A percentile compares a stretch with the other conserved stretches of the same genome.
Conservation (phyloP, 495 filamentous ascomycete species). For the Jackrogersella multiformis region DNA sequence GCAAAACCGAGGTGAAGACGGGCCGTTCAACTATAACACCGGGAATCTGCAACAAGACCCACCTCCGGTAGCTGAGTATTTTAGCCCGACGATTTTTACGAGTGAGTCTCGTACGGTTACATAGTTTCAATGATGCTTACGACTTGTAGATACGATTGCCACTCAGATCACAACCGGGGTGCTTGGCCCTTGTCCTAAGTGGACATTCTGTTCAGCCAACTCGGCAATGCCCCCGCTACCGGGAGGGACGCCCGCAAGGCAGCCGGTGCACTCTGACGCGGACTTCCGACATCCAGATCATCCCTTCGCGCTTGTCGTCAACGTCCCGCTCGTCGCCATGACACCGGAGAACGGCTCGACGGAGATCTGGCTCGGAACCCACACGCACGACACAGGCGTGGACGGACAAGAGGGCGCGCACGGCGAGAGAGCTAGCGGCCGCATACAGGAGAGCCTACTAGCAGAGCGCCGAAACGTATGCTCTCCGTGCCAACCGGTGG, state of each 20-base stretch:
- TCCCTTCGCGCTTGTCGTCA: constrained; percentile 65
- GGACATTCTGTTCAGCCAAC: constrained; percentile 64
- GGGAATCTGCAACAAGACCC: constrained; percentile 67
- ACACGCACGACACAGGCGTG: constrained; percentile 46
- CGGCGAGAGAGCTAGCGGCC: constrained; percentile 60
- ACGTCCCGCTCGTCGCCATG: constrained; percentile 63
- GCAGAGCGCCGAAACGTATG: constrained; percentile 50
- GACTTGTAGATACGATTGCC: constrained; percentile 55
- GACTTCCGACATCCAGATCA: constrained; percentile 63
- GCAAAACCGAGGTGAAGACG: constrained; percentile 53
- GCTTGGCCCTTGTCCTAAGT: constrained; percentile 58
- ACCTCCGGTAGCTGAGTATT: constrained; percentile 51
- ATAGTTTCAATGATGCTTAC: constrained; percentile 9
- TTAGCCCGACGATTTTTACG: constrained; percentile 54
- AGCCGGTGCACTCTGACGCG: constrained; percentile 67
- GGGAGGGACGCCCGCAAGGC: constrained; percentile 49
- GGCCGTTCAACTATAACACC: constrained; percentile 62
- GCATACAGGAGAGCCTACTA: constrained; percentile 56
- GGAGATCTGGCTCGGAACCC: constrained; percentile 69
- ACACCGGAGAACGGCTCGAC: constrained; percentile 65
- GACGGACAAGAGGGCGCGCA: constrained; percentile 58
- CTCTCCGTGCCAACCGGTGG: constrained; percentile 57
- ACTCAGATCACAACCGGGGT: constrained; percentile 59
- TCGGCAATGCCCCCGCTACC: constrained; percentile 60
- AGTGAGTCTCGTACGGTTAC: constrained; percentile 38